Base-by-base conservation (phyloP, 2,329 filamentous ascomycete genomes). In the Venturia aucupariae region DNA sequence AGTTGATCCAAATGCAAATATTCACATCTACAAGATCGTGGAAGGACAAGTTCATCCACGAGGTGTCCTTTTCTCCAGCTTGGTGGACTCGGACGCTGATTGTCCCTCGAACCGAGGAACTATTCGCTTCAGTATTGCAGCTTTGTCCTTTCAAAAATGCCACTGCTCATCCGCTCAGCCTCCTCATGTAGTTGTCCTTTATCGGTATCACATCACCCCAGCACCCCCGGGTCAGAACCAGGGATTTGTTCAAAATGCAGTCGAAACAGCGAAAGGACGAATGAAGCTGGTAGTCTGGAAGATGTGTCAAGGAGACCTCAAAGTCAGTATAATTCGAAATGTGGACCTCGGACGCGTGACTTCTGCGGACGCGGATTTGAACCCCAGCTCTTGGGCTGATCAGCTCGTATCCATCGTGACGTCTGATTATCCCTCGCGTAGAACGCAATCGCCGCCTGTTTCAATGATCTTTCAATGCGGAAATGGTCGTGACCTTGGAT, bases 171-270 rank as follows among this genome's bases (percentile, higher is more conserved):
- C 32, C 3, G 35, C 30, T 32, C 62, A 63, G 22, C 27, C 32
- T 30, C 42, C 46, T 57, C 60, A 62, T 48, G 17, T 62, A 42
- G 60, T 62, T 24, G 60, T n/a, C 10, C 42, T 62, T 38, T 62
- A 46, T 27, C n/a, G 22, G 15, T 62, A 62, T 51, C 39, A 51
- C 60, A 38, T 62, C 24, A 38, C 41, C n/a, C 17, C 39, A 27
- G 60, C 60, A 17, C 41, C 38, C 17, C 42, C 22, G 24, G 42
- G 60, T 24, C 10, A 38, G n/a, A 62, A 51, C 32, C 22, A n/a
- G 17, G 24, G 11, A 10, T 63, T 38, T 48, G 51, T 60, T 22
- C 27, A 41, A 39, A 4, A 60, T 24, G 59, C 59, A 5, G 17
- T 60, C n/a, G 27, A 44, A 39, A 19, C 15, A 38, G 30, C 59